Percentiles rank a stretch among this genome's conserved stretches.
phyloP scores from a whole-genome alignment of 805 yeast genomes.

The Myxozyma kluyveri region DNA sequence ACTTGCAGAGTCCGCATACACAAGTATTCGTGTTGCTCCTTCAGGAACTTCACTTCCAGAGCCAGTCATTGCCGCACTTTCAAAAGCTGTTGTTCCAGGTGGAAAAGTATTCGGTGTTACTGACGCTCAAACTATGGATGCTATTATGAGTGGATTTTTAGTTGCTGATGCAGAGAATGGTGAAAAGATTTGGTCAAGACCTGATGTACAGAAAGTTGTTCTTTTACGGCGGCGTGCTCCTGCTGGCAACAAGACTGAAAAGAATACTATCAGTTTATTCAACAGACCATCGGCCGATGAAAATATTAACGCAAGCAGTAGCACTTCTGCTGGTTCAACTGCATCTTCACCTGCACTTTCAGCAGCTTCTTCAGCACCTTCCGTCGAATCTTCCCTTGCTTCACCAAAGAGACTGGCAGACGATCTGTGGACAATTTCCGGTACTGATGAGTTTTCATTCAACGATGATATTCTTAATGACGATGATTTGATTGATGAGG shows the following conservation, averaged over 20 bases:
- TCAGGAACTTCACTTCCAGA: slow-evolving; percentile 29
- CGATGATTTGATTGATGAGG: slow-evolving; percentile 57
- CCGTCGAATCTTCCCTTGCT: slow-evolving; percentile 41
- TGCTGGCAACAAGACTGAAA: slow-evolving; percentile 1
- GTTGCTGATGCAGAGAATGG: slow-evolving; percentile 35
- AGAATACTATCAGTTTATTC: slow-evolving; percentile 8
- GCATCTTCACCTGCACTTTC: slow-evolving; percentile 37
- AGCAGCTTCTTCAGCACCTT: slow-evolving; percentile 46
- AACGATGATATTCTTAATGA: slow-evolving; percentile 50
- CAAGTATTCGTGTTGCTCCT: slow-evolving; percentile 35
- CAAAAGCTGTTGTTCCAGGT: slow-evolving; percentile 34
- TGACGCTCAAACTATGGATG: slow-evolving; percentile 46
- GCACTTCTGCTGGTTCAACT: slow-evolving; percentile 29
- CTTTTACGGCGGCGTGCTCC: slow-evolving; percentile 16
- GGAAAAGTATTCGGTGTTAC: slow-evolving; percentile 38
- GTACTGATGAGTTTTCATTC: slow-evolving; percentile 52
- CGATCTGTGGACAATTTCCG: slow-evolving; percentile 45
- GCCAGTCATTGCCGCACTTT: slow-evolving; percentile 34
- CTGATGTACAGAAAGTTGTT: slow-evolving; percentile 40
- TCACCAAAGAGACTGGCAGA: slow-evolving; percentile 39
- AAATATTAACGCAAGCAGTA: background rate
- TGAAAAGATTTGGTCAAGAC: slow-evolving; percentile 56
- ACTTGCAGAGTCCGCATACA: slow-evolving; percentile 35
- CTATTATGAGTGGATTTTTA: slow-evolving; percentile 63
- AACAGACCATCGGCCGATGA: slow-evolving; percentile 1